phyloP scores from a whole-genome alignment of 2,329 filamentous ascomycete species.

The Fusarium succisae region DNA sequence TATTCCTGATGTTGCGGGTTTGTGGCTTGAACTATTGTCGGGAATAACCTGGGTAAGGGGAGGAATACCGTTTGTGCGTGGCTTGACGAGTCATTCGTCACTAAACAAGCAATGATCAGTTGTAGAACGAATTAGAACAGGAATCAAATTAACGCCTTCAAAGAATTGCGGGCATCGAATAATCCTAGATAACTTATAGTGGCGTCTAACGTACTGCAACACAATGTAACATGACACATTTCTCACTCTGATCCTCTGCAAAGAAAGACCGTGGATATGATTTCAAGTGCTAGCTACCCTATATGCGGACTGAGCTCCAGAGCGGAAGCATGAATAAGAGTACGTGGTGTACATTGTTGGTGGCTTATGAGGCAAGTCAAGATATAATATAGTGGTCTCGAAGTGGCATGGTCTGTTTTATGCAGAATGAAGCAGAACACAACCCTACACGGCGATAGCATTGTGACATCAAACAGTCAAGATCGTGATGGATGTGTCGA shows the following conservation, averaged over 20 bases:
- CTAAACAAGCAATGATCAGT: neutral
- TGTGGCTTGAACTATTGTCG: neutral
- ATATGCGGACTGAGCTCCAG: neutral
- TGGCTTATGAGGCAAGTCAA: neutral
- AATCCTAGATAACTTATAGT: neutral
- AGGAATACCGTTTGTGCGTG: neutral
- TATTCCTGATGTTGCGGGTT: neutral
- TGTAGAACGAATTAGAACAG: neutral
- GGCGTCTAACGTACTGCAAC: neutral
- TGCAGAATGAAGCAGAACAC: neutral
- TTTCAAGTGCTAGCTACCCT: neutral
- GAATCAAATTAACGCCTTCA: neutral
- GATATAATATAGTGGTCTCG: too few relatives aligned
- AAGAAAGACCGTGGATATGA: neutral
- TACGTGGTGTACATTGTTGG: neutral
- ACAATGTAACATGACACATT: neutral
- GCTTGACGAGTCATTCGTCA: constrained; percentile 27
- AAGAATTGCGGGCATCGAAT: neutral
- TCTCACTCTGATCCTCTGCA: neutral
- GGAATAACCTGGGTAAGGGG: neutral
- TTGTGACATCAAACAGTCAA: neutral
- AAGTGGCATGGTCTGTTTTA: neutral
- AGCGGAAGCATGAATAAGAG: neutral
- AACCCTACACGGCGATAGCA: constrained; percentile 4
- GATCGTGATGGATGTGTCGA: constrained; percentile 1